Evolutionary conservation across 2,329 filamentous ascomycete genomes (phyloP).

Genomic region (Epichloe sibirici): DNA sequence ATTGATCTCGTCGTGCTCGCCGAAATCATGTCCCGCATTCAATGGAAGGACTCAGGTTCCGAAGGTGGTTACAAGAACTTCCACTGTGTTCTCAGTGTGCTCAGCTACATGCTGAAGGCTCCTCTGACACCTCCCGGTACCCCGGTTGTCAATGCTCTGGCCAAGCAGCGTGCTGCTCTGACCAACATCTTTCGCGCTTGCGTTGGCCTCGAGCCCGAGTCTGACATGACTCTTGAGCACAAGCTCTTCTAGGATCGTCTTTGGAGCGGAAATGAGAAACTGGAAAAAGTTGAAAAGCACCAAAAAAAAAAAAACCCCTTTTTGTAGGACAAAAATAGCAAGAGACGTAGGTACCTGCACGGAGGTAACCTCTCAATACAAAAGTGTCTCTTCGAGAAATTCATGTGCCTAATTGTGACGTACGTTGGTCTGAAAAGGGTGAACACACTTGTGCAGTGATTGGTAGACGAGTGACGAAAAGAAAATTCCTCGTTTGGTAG

Average conservation of each 20-base stretch:
- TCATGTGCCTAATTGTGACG: neutral
- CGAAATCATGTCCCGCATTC: constrained; percentile 97
- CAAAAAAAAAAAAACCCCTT: neutral
- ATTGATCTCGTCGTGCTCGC: constrained; percentile 88
- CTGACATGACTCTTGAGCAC: constrained; percentile 97
- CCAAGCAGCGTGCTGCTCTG: constrained; percentile 87
- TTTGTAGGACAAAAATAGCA: constrained; percentile 8
- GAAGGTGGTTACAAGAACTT: constrained; percentile 74
- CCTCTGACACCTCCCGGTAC: constrained; percentile 89
- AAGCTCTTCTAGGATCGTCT: constrained; percentile 64
- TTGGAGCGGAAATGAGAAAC: neutral
- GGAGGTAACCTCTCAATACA: neutral
- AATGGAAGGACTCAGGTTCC: constrained; percentile 60
- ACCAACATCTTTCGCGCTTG: constrained; percentile 99
- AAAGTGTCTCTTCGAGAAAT: neutral
- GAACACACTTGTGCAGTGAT: neutral
- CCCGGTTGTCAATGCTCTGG: constrained; percentile 87
- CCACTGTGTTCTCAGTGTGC: constrained; percentile 90
- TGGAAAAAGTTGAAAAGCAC: neutral
- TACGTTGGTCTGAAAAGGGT: neutral
- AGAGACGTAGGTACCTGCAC: constrained; percentile 10
- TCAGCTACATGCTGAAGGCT: constrained; percentile 98
- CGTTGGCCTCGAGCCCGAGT: constrained; percentile 91
- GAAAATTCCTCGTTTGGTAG: no score
- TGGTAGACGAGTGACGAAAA: no score